Base-by-base conservation (phyloP, 257 asterid genomes). In the Ilex aquifolium region DNA sequence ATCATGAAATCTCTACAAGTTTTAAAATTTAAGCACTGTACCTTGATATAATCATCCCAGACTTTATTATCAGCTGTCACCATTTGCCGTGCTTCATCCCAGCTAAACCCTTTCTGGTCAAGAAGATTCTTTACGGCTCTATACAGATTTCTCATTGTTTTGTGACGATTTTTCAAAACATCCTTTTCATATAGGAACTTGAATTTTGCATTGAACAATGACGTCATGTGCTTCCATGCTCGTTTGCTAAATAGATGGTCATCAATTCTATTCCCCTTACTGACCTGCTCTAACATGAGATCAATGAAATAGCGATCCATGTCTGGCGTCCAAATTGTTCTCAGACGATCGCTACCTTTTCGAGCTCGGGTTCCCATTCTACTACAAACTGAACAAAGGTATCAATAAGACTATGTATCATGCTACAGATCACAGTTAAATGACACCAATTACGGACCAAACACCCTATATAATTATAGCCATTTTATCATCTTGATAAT, bases 281-380 rank as follows among this genome's bases (percentile, higher is more conserved):
- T 61, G 53, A 68, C 59, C 64, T 74, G 71, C 63, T 65, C 83
- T 72, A 74, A 51, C 80, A 68, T 78, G 53, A 74, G 67, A 58
- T 61, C 73, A 29, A 78, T 60, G 31, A 68, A 71, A 57, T 74
- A 74, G 16, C 63, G 50, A 57, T 78, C 80, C 78, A 71, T 74
- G 62, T 78, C 76, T 0, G 76, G 76, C 2, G 75, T 74, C 83
- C 80, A 78, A 29, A 65, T 52, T 32, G 80, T 78, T 67, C 83
- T 68, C 46, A 68, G 60, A 11, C 77, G 69, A 63, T 63, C 62
- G 44, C 13, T 61, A 51, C 64, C 65, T 29, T 56, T 63, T 10
- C 56, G 62, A 10, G 46, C 40, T 68, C 68, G 71, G 48, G 61
- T 60, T 40, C 73, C 80, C 78, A 68, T 72, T 62, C 58, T 57